A percentile compares a stretch with the other conserved stretches of the same genome.
Conservation (phyloP, 768 basidiomycete species). For the Phlebiopsis gigantea region DNA sequence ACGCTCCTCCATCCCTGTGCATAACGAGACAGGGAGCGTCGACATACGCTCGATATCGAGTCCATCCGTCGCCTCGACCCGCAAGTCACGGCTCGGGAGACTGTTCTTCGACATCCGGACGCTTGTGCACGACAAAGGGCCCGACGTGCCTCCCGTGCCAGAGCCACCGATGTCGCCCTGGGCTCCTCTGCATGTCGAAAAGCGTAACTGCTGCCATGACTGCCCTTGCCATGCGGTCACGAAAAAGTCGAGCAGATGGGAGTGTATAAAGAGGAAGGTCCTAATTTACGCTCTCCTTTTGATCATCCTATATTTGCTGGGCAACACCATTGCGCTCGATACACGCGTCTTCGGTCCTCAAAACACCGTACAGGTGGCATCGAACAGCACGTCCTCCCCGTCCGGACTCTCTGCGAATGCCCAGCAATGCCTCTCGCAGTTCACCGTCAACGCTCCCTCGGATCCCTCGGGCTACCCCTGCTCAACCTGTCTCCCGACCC, state of each 20-base stretch:
- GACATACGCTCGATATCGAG: constrained; percentile 16
- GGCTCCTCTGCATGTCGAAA: constrained; percentile 36
- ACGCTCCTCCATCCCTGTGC: constrained; percentile 17
- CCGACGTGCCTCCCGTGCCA: constrained; percentile 23
- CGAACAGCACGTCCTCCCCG: constrained; percentile 21
- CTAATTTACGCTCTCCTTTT: constrained; percentile 31
- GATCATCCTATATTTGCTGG: constrained; percentile 37
- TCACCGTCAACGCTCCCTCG: constrained; percentile 37
- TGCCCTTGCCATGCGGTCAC: constrained; percentile 18
- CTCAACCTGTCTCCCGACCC: constrained; percentile 36
- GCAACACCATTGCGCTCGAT: constrained; percentile 35
- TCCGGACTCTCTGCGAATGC: constrained; percentile 33
- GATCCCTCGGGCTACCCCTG: constrained; percentile 42
- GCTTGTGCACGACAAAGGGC: constrained; percentile 20
- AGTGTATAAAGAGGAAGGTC: constrained; percentile 23
- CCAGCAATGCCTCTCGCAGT: constrained; percentile 42
- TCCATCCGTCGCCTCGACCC: not conserved
- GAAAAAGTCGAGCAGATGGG: constrained; percentile 23
- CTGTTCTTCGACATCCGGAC: constrained; percentile 33
- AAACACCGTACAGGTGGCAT: constrained; percentile 1
- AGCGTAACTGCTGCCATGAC: constrained; percentile 23
- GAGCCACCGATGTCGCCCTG: constrained; percentile 26
- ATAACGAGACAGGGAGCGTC: constrained; percentile 26
- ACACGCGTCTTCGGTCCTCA: constrained; percentile 24
- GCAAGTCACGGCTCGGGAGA: constrained; percentile 26